Conservation (phyloP, 139 green algal genomes). For the Tetraselmis chui region DNA sequence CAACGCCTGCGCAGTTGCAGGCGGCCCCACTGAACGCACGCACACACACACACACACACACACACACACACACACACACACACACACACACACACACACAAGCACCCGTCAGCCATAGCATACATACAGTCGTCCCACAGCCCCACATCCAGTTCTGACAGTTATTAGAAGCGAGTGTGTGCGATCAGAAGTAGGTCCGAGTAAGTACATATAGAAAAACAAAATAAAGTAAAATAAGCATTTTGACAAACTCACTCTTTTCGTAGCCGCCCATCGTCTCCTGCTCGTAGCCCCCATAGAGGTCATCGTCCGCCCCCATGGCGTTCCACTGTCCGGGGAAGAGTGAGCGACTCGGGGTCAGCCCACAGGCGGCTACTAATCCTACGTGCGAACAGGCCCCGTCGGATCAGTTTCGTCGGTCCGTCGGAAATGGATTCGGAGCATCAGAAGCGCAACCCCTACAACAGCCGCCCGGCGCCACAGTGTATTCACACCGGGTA, state of each 20-base stretch:
- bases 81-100: background rate
- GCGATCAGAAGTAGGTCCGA: too few species aligned
- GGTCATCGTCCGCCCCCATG: constrained; percentile 55
- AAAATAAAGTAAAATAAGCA: background rate
- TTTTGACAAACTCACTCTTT: constrained; percentile 1
- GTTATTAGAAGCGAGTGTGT: background rate
- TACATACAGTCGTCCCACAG: constrained; percentile 12
- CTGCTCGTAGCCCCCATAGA: constrained; percentile 59
- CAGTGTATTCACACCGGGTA: too few species aligned
- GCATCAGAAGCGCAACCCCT: too few species aligned
- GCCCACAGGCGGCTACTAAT: too few species aligned
- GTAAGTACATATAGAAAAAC: too few species aligned
- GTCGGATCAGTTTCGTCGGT: too few species aligned
- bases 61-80: background rate
- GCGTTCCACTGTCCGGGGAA: too few species aligned
- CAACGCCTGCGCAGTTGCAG: background rate
- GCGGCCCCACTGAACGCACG: too few species aligned
- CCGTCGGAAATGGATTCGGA: too few species aligned
- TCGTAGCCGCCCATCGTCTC: background rate
- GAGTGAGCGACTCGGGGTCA: too few species aligned
- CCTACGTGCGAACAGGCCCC: too few species aligned
- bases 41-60: background rate
- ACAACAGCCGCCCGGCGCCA: too few species aligned
- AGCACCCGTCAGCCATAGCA: background rate
- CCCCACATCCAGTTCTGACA: constrained; percentile 1